phyloP scores from a whole-genome alignment of 164 flowering plant genomes.

The Sedum album region DNA sequence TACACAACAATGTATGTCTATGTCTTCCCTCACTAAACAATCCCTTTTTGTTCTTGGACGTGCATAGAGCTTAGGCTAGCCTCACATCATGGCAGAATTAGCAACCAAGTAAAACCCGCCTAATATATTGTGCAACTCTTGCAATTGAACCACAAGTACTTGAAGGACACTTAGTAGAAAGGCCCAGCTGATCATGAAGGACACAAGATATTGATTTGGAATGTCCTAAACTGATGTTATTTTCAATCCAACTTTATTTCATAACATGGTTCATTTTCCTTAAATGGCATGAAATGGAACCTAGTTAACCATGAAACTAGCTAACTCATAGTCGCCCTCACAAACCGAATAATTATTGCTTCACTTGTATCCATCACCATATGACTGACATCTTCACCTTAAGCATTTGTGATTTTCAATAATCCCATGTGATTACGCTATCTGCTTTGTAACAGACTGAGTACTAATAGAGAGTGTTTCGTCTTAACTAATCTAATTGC shows the following conservation, averaged over 20 bases:
- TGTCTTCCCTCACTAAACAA: not conserved
- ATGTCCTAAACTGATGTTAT: not conserved
- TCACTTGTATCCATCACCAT: not conserved
- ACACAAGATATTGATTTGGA: not conserved
- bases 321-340: conserved; percentile 2
- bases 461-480: not conserved
- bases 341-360: not conserved
- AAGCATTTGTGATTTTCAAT: not conserved
- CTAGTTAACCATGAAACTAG: not conserved
- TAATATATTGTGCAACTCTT: not conserved
- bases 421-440: not conserved
- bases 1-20: not conserved
- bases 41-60: not conserved
- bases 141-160: not conserved
- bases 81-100: not conserved
- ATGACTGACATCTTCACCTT: not conserved
- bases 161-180: not conserved
- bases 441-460: not conserved
- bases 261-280: not conserved
- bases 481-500: not conserved
- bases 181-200: not conserved
- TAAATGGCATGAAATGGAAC: not conserved
- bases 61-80: not conserved
- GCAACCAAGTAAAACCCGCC: not conserved
- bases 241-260: not conserved